Conservation (phyloP, 1,284 basidiomycete genomes). For the Pseudozyma tsukubaensis region DNA sequence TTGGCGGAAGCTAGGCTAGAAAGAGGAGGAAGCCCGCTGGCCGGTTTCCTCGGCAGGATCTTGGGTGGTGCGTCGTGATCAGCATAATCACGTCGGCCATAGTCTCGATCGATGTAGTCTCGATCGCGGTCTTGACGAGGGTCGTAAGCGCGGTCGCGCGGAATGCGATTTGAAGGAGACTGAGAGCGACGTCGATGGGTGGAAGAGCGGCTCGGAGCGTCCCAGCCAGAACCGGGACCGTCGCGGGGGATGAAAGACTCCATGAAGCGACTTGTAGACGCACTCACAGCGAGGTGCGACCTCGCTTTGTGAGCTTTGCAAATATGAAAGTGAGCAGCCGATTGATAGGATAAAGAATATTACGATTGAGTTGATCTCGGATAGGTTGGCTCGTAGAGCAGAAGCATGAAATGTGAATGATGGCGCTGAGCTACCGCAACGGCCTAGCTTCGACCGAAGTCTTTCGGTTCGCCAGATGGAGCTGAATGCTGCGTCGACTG, state of each 20-base stretch:
- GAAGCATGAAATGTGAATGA: too few species aligned
- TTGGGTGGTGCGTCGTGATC: conserved; percentile 17
- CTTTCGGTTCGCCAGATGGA: too few species aligned
- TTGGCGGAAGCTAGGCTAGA: conserved; percentile 1
- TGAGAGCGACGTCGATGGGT: conserved; percentile 19
- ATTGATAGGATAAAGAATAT: not conserved
- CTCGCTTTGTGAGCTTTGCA: too few species aligned
- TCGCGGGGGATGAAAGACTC: conserved; percentile 12
- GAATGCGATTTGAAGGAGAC: conserved; percentile 10
- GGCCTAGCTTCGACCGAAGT: too few species aligned
- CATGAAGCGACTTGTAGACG: conserved; percentile 9
- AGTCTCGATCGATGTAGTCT: not conserved
- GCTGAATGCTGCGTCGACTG: too few species aligned
- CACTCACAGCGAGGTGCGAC: conserved; percentile 4
- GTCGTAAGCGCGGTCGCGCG: not conserved
- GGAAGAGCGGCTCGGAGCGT: not conserved
- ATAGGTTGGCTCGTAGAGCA: not conserved
- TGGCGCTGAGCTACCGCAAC: too few species aligned
- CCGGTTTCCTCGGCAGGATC: conserved; percentile 13
- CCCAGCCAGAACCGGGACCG: not conserved
- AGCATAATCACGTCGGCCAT: not conserved
- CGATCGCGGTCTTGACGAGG: conserved; percentile 2
- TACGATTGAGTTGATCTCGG: not conserved
- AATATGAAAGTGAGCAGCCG: not conserved
- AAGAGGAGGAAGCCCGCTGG: conserved; percentile 1